A percentile compares a stretch with the other conserved stretches of the same genome.
phyloP scores from a whole-genome alignment of 345 rosid genomes.

The Psidium guajava region DNA sequence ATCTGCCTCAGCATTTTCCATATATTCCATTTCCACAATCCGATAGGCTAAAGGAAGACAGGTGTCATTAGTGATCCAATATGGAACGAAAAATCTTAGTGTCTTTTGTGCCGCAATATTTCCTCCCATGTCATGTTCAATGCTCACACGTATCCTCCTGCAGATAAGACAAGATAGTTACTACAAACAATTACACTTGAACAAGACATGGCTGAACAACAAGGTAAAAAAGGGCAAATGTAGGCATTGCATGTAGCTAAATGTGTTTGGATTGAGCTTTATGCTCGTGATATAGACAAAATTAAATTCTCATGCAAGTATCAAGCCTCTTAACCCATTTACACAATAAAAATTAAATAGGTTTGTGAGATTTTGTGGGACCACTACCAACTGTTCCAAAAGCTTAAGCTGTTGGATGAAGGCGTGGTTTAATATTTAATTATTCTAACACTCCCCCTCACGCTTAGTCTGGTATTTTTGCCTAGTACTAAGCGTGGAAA shows the following conservation, averaged over 20 bases:
- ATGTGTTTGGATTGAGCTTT: not conserved
- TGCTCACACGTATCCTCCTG: conserved; percentile 90
- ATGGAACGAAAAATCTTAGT: conserved; percentile 87
- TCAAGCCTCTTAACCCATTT: not conserved
- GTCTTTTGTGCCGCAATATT: conserved; percentile 75
- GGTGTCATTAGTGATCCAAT: conserved; percentile 88
- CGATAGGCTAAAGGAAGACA: conserved; percentile 67
- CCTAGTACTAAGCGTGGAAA: too few relatives aligned
- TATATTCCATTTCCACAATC: conserved; percentile 79
- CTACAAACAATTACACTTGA: not conserved
- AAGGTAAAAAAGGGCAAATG: not conserved
- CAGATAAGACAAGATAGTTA: conserved; percentile 6
- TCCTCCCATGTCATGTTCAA: conserved; percentile 91
- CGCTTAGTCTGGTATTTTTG: too few relatives aligned
- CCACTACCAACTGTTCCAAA: too few relatives aligned
- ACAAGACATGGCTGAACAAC: not conserved
- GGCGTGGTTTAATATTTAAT: too few relatives aligned
- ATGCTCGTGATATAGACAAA: not conserved
- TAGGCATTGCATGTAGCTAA: not conserved
- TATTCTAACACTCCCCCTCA: too few relatives aligned
- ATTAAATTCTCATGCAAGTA: not conserved
- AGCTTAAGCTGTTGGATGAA: too few relatives aligned
- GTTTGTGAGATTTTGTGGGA: too few relatives aligned
- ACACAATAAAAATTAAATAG: not conserved
- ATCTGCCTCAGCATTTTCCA: conserved; percentile 54